Base-by-base conservation (phyloP, 2,329 filamentous ascomycete species). In the Juglanconis sp. region DNA sequence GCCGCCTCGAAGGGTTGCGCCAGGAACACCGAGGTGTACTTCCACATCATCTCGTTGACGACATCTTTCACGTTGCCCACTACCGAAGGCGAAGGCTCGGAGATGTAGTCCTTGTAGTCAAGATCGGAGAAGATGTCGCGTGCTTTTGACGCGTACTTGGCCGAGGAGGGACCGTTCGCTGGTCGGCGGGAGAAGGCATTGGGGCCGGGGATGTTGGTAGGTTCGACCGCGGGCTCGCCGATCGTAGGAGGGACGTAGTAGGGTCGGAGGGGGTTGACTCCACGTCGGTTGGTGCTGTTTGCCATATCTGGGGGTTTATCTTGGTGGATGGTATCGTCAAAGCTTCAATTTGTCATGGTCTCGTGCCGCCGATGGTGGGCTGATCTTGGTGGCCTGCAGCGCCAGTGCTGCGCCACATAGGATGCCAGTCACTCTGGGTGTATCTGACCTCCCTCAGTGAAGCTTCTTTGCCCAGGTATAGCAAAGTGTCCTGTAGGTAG, bases 1-100 rank as follows among this genome's bases (percentile, higher is more conserved):
- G 94, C 92, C 60, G 97, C 93, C 79, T 98, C 95, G 73, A 99
- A 98, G 13, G 95, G 95, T 76, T 99, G 95, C 57, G 92, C 90
- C 72, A 96, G 87, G 69, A 98, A 75, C 31, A 96, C 88, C 60
- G 89, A 92, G 13, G 88, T 89, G 77, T 99, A 99, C 72, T 95
- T 94, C 87, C 93, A 96, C 73, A 96, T 72, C 65, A 95, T 85
- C 72, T 93, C 88, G 71, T 98, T 92, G 52, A 96, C 71, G 63
- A 96, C 77, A 64, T 89, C 87, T 71, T 89, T 91, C 48, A 89
- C 80, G 65, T 89, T 89, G 67, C 91, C 88, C 10, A 92, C 81
- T 34, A 87, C 82, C 1, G 90, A 91, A 0, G 90, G 90, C 34
- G 89, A 91, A 30, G 85, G 79, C 60, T 96, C 91, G 46, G 88